phyloP scores from a whole-genome alignment of 805 yeast species.

The Zygosaccharomyces bailii region DNA sequence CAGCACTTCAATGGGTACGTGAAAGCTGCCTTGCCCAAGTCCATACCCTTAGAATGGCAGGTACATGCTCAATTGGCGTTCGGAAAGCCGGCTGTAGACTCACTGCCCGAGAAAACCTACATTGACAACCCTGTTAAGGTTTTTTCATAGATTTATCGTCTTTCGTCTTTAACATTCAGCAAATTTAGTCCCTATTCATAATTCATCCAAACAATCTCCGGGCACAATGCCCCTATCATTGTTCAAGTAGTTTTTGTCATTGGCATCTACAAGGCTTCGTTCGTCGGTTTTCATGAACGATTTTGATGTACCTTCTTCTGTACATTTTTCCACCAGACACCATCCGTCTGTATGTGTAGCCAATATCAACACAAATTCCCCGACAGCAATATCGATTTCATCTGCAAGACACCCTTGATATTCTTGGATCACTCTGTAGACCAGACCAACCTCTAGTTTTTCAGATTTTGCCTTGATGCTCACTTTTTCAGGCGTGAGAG shows the following conservation, averaged over 20 bases:
- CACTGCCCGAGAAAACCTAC: slow-evolving; percentile 41
- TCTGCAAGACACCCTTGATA: slow-evolving; percentile 38
- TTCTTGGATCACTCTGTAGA: slow-evolving; percentile 22
- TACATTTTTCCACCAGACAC: slow-evolving; percentile 42
- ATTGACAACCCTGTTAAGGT: slow-evolving; percentile 43
- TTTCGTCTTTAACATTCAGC: too few species aligned
- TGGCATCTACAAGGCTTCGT: slow-evolving; percentile 5
- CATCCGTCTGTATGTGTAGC: slow-evolving; percentile 45
- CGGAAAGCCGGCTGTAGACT: slow-evolving; percentile 41
- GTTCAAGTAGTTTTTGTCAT: slow-evolving; percentile 32
- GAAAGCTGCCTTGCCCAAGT: slow-evolving; percentile 38
- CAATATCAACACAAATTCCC: slow-evolving; percentile 36
- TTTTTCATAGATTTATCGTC: slow-evolving; percentile 19
- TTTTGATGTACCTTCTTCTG: slow-evolving; percentile 21
- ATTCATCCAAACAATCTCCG: slow-evolving; percentile 33
- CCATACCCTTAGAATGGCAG: slow-evolving; percentile 43
- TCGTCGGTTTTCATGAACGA: slow-evolving; percentile 1
- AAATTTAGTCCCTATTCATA: background rate
- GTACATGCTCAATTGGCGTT: slow-evolving; percentile 50
- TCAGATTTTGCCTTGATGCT: background rate
- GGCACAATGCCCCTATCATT: slow-evolving; percentile 43
- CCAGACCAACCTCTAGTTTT: slow-evolving; percentile 9
- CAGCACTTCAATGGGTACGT: slow-evolving; percentile 52
- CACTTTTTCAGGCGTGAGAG: slow-evolving; percentile 20
- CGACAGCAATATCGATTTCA: slow-evolving; percentile 34